phyloP scores from a whole-genome alignment of 305 asterid genomes.

The Fraxinus dipetala region DNA sequence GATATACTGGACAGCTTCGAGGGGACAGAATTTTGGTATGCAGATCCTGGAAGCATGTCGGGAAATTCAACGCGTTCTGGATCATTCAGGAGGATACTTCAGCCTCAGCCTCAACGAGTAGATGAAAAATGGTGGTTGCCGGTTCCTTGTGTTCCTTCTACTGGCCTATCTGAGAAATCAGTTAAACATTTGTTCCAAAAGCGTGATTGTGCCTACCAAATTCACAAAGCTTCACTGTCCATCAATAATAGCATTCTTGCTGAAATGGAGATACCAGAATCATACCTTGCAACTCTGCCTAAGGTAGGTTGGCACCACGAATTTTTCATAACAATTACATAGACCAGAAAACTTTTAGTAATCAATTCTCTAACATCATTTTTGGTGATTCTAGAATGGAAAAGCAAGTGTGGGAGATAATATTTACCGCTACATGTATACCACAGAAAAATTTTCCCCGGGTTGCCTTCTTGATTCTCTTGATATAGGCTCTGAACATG shows the following conservation, averaged over 20 bases:
- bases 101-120: conserved; percentile 31
- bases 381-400: conserved; percentile 56
- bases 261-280: conserved; percentile 48
- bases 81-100: conserved; percentile 39
- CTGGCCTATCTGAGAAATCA: conserved; percentile 38
- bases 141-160: conserved; percentile 39
- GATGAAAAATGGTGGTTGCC: conserved; percentile 57
- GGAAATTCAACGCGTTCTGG: conserved; percentile 22
- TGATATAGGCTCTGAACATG: conserved; percentile 65
- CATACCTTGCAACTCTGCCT: conserved; percentile 41
- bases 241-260: conserved; percentile 40
- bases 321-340: neutral
- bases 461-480: conserved; percentile 61
- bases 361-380: neutral
- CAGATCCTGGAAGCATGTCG: conserved; percentile 15
- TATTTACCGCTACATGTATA: conserved; percentile 64
- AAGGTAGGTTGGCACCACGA: conserved; percentile 30
- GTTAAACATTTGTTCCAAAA: conserved; percentile 37
- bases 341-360: neutral
- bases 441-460: conserved; percentile 61
- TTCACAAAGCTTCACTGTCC: conserved; percentile 50
- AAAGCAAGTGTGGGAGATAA: conserved; percentile 74
- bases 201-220: conserved; percentile 40
- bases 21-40: conserved; percentile 21
- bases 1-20: conserved; percentile 17